These are phyloP conservation scores for Cutaneotrichosporon dermatis DNA, from an alignment of 1,284 basidiomycete species.

Conservation along the genomic window DNA sequence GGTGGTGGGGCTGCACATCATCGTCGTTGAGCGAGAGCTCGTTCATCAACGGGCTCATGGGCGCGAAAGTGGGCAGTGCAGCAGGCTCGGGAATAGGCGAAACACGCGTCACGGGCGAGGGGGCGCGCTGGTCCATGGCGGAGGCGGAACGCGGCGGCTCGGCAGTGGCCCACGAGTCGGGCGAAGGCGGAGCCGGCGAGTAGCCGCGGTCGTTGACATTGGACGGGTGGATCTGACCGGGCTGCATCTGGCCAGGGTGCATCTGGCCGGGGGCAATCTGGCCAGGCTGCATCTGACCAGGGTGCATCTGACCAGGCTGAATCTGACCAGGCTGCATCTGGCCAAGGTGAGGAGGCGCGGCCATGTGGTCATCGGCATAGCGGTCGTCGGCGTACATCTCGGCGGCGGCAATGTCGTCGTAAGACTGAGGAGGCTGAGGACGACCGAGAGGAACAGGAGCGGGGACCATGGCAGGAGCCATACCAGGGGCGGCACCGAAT, in stretches of 20 bases:
- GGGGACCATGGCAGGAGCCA: slow-evolving; percentile 14
- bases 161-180: slow-evolving; percentile 1
- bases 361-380: slow-evolving; percentile 19
- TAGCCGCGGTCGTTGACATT: too few species aligned
- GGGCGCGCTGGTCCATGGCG: not conserved
- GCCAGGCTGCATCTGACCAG: not conserved
- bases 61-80: slow-evolving; percentile 29
- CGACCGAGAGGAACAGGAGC: slow-evolving; percentile 38
- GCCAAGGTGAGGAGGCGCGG: not conserved
- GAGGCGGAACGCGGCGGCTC: not conserved
- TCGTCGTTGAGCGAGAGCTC: not conserved
- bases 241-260: too few species aligned
- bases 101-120: not conserved
- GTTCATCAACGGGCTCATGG: slow-evolving; percentile 35
- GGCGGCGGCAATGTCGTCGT: slow-evolving; percentile 31
- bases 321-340: too few species aligned
- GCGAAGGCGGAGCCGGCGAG: not conserved
- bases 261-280: not conserved
- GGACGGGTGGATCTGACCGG: too few species aligned
- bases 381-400: slow-evolving; percentile 30
- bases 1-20: not conserved
- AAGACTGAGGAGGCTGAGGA: slow-evolving; percentile 30
- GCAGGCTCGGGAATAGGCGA: slow-evolving; percentile 8
- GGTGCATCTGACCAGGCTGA: not conserved
- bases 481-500: slow-evolving; percentile 5